Conservation (phyloP, 129 eudicot genomes). For the Pulicaria dysenterica region DNA sequence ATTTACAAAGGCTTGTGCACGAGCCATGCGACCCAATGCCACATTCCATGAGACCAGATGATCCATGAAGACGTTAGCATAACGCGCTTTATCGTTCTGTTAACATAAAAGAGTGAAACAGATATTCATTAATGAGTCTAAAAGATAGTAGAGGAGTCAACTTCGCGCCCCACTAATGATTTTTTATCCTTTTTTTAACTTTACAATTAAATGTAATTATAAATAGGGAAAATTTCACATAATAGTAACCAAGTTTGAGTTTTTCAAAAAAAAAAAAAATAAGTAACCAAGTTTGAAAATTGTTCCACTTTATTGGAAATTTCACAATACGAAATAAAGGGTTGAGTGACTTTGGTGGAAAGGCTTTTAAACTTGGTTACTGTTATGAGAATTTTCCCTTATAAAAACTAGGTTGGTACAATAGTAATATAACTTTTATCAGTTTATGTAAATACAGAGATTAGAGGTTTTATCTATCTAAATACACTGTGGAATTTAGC, state of each 20-base stretch:
- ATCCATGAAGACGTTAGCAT: slow-evolving; percentile 65
- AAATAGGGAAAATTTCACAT: background rate
- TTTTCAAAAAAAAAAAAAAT: too few species aligned
- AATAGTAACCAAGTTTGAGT: background rate
- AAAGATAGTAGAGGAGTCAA: slow-evolving; percentile 12
- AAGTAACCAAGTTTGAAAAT: too few species aligned
- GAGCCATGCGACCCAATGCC: slow-evolving; percentile 71
- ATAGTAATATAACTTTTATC: background rate
- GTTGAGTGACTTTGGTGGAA: too few species aligned
- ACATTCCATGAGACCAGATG: slow-evolving; percentile 95
- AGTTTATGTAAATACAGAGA: background rate
- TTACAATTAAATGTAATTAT: background rate
- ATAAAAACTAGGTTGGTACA: background rate
- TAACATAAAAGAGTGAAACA: background rate
- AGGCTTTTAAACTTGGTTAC: too few species aligned
- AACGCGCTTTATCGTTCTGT: slow-evolving; percentile 73
- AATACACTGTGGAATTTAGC: background rate
- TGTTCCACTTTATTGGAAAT: too few species aligned
- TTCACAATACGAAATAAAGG: too few species aligned
- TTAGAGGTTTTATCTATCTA: background rate
- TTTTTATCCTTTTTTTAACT: background rate
- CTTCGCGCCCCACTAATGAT: background rate
- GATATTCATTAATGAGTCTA: background rate
- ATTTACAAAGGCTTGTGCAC: slow-evolving; percentile 89
- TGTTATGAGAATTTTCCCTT: too few species aligned